These are phyloP conservation scores for Peltaster fructicola DNA, from an alignment of 2,329 filamentous ascomycete species.

Conservation along the genomic window DNA sequence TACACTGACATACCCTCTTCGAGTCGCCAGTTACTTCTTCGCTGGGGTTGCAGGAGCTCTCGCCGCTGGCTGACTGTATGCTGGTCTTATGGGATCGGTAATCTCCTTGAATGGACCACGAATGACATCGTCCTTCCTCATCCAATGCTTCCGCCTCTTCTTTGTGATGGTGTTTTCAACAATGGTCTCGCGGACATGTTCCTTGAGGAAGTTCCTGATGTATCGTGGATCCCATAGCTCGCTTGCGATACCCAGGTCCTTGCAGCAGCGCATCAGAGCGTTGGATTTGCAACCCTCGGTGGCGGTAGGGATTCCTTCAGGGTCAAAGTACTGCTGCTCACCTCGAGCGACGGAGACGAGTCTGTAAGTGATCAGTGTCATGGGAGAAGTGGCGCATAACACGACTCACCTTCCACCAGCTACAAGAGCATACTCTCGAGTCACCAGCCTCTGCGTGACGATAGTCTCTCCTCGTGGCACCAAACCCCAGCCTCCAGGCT, in stretches of 20 bases:
- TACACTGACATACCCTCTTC: too few relatives aligned
- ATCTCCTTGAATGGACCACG: constrained; percentile 44
- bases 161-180: constrained; percentile 77
- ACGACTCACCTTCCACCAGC: constrained; percentile 61
- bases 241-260: constrained; percentile 84
- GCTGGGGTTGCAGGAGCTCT: too few relatives aligned
- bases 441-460: constrained; percentile 63
- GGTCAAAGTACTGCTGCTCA: constrained; percentile 83
- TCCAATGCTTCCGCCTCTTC: constrained; percentile 76
- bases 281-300: constrained; percentile 97
- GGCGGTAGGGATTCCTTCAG: constrained; percentile 80
- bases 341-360: constrained; percentile 84
- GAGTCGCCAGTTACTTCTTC: too few relatives aligned
- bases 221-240: constrained; percentile 94
- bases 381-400: too few relatives aligned
- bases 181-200: constrained; percentile 62
- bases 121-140: constrained; percentile 65
- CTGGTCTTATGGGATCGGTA: constrained; percentile 1
- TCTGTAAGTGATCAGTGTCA: constrained; percentile 33
- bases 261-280: constrained; percentile 94
- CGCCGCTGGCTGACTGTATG: too few relatives aligned
- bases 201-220: constrained; percentile 64
- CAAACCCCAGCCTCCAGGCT: constrained; percentile 87
- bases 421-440: constrained; percentile 83
- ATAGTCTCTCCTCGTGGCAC: constrained; percentile 74